Percentiles rank a stretch among this genome's conserved stretches.
Conservation (phyloP, 2,329 filamentous ascomycete species). For the Colletotrichum australisinense region DNA sequence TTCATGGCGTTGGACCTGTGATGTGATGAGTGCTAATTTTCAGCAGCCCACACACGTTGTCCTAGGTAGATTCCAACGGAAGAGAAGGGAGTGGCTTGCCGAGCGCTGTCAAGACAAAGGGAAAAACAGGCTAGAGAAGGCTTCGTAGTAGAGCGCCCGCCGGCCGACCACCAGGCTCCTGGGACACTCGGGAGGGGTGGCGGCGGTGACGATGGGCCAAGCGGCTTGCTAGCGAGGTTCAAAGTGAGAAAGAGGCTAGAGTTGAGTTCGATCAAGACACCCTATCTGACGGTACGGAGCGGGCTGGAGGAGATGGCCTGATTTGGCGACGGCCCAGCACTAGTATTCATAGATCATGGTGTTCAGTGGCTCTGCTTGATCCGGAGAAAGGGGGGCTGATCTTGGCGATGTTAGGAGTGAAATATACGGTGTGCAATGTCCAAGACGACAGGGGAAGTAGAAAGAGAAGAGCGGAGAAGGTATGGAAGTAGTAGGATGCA, state of each 20-base stretch:
- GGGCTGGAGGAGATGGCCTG: slow-evolving; percentile 8
- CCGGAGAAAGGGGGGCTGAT: not conserved
- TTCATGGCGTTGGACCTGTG: not conserved
- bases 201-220: not conserved
- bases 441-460: not conserved
- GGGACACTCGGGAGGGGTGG: not conserved
- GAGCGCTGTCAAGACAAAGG: not conserved
- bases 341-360: not conserved
- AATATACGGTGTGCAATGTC: slow-evolving; percentile 9
- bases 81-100: slow-evolving; percentile 1
- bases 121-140: not conserved
- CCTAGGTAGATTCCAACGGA: not conserved
- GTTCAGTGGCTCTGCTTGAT: not conserved
- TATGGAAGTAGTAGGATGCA: not conserved
- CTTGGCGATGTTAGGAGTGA: not conserved
- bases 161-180: slow-evolving; percentile 10
- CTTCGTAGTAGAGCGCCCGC: not conserved
- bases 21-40: not conserved
- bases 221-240: not conserved
- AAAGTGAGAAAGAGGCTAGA: not conserved
- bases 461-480: not conserved
- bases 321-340: slow-evolving; percentile 11
- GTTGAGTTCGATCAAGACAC: not conserved
- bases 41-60: not conserved
- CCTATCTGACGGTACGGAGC: slow-evolving; percentile 9